phyloP scores from a whole-genome alignment of 2,329 filamentous ascomycete genomes.

The Pseudogymnoascus sp. region DNA sequence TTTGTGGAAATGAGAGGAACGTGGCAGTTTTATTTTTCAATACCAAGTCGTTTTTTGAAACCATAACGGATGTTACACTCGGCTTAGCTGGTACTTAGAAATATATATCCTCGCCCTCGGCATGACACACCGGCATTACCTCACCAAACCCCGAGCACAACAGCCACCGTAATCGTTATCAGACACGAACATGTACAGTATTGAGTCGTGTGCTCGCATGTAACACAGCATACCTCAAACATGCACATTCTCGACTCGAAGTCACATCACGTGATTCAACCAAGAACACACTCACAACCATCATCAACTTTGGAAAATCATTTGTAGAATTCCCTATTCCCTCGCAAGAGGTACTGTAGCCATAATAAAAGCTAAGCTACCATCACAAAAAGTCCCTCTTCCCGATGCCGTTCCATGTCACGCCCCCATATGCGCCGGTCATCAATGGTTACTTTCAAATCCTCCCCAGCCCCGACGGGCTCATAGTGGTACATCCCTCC shows the following conservation, averaged over 20 bases:
- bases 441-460: background rate
- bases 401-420: background rate
- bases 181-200: background rate
- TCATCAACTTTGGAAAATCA: background rate
- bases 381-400: background rate
- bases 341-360: constrained; percentile 3
- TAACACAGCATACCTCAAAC: background rate
- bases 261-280: background rate
- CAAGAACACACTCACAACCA: background rate
- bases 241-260: background rate
- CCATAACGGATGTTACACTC: background rate
- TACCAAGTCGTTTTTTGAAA: constrained; percentile 4
- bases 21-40: background rate
- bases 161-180: background rate
- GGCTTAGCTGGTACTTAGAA: background rate
- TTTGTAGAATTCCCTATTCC: background rate
- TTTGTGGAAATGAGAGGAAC: background rate
- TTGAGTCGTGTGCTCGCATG: background rate
- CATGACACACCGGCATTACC: background rate
- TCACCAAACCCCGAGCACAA: background rate
- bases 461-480: background rate
- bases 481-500: background rate
- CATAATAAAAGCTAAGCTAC: background rate
- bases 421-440: background rate
- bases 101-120: background rate